Conservation (phyloP, 176 grass and related monocot genomes). For the Poa pratensis region DNA sequence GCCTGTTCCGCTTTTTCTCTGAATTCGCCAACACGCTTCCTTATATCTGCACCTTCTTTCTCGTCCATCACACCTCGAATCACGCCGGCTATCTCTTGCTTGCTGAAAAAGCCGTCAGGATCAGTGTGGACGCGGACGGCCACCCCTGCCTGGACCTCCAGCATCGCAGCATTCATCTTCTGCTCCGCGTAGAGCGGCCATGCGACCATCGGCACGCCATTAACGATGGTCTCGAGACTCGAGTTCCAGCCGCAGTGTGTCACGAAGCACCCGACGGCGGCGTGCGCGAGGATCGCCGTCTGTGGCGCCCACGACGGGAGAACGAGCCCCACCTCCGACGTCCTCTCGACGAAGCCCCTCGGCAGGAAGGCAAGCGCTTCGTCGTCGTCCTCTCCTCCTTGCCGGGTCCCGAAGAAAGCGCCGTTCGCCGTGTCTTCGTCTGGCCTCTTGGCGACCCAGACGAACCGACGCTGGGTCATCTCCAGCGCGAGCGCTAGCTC, state of each 20-base stretch:
- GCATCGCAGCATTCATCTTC: constrained; percentile 61
- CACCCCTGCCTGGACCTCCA: constrained; percentile 38
- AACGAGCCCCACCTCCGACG: constrained; percentile 23
- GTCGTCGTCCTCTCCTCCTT: neutral
- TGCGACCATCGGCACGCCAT: constrained; percentile 61
- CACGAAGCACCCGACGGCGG: constrained; percentile 37
- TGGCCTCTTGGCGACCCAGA: constrained; percentile 62
- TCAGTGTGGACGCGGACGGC: constrained; percentile 19
- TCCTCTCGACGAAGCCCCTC: constrained; percentile 49
- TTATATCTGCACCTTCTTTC: constrained; percentile 39
- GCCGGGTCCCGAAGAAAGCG: constrained; percentile 32
- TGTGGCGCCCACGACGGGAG: constrained; percentile 39
- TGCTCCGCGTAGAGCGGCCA: constrained; percentile 73
- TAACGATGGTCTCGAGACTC: constrained; percentile 28
- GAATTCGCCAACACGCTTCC: constrained; percentile 32
- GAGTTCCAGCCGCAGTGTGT: constrained; percentile 92
- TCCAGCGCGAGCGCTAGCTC: constrained; percentile 64
- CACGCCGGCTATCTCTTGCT: constrained; percentile 43
- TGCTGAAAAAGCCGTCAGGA: neutral
- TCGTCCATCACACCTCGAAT: constrained; percentile 52
- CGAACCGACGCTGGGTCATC: constrained; percentile 46
- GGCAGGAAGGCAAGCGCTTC: constrained; percentile 41
- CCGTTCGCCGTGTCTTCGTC: neutral
- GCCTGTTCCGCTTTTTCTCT: constrained; percentile 16
- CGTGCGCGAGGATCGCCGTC: constrained; percentile 47